Evolutionary conservation across 2,329 filamentous ascomycete genomes (phyloP).

Genomic region (Ceratocystis colombiana): DNA sequence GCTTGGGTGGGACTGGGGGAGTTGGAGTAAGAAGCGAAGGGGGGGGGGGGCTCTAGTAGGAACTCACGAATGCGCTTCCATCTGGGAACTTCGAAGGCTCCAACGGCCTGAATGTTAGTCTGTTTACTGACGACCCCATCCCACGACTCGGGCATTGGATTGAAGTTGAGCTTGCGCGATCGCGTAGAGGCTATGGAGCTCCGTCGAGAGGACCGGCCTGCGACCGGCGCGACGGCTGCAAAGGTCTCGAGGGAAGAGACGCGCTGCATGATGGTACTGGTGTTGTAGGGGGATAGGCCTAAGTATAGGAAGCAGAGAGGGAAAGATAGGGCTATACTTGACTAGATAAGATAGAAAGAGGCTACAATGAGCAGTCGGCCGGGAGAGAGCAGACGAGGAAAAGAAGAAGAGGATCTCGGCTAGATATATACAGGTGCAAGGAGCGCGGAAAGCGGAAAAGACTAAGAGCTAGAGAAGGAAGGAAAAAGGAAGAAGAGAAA

Average conservation of each 20-base stretch:
- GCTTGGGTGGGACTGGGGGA: not conserved
- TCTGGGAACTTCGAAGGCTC: conserved; percentile 45
- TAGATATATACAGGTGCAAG: not conserved
- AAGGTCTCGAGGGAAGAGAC: conserved; percentile 46
- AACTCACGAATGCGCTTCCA: conserved; percentile 46
- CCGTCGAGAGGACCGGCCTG: conserved; percentile 32
- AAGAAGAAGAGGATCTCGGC: not conserved
- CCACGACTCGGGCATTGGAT: conserved; percentile 45
- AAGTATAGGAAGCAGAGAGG: not conserved
- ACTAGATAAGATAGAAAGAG: not conserved
- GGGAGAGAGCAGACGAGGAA: not conserved
- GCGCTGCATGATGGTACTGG: conserved; percentile 37
- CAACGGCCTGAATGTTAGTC: conserved; percentile 40
- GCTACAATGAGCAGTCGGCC: not conserved
- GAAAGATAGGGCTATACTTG: not conserved
- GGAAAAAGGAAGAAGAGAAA: not conserved
- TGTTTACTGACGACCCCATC: conserved; percentile 35
- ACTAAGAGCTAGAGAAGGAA: not conserved
- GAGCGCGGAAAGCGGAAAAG: not conserved
- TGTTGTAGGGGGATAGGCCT: no score
- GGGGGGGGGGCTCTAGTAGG: not conserved
- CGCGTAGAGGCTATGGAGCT: conserved; percentile 40
- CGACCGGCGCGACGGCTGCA: conserved; percentile 33
- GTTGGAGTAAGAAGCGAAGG: not conserved
- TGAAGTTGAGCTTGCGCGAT: conserved; percentile 44